These are phyloP conservation scores for Chytridiales sp. DNA, from an alignment of 371 early-diverging fungal species.

Conservation along the genomic window DNA sequence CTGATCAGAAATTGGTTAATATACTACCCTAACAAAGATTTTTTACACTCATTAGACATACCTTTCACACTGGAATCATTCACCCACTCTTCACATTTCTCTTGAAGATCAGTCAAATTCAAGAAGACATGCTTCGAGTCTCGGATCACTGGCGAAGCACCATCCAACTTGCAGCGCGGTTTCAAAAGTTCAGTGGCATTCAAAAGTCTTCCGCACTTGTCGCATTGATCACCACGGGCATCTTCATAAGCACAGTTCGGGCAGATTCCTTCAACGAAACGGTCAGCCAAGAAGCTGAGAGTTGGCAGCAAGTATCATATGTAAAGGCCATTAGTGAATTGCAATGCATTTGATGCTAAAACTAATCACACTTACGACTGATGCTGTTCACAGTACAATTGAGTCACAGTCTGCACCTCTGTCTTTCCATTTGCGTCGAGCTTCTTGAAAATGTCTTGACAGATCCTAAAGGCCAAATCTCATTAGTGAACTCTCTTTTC, in stretches of 20 bases:
- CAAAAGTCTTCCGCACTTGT: conserved; percentile 90
- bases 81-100: conserved; percentile 72
- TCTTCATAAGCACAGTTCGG: conserved; percentile 89
- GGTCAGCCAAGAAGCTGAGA: conserved; percentile 95
- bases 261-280: conserved; percentile 98
- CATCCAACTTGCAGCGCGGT: conserved; percentile 95
- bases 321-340: not conserved
- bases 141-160: conserved; percentile 73
- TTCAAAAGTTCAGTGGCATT: conserved; percentile 92
- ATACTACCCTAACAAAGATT: not conserved
- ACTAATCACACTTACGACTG: conserved; percentile 54
- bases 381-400: conserved; percentile 91
- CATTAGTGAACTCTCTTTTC: not conserved
- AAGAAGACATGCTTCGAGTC: conserved; percentile 95
- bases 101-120: conserved; percentile 81
- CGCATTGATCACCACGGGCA: conserved; percentile 99
- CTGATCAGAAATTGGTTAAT: conserved; percentile 10
- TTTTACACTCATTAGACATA: conserved; percentile 4
- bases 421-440: conserved; percentile 76
- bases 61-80: conserved; percentile 61
- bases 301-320: not conserved
- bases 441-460: conserved; percentile 90
- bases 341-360: not conserved
- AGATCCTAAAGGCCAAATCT: conserved; percentile 52
- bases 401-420: conserved; percentile 76